These are phyloP conservation scores for Phytophthora rubi DNA, from an alignment of 352 stramenopile species.

Conservation along the genomic window DNA sequence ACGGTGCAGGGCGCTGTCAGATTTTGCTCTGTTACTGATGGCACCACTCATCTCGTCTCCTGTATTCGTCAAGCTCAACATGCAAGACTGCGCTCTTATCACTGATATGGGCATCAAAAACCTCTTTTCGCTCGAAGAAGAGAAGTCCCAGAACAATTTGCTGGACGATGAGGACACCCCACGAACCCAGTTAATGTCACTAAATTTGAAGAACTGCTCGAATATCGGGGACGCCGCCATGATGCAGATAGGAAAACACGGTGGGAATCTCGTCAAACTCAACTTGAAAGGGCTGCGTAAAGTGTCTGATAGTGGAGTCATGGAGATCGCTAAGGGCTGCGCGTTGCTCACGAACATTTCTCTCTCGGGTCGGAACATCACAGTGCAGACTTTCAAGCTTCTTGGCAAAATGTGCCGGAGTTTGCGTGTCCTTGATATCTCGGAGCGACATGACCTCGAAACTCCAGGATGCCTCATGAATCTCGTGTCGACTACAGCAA, in stretches of 20 bases:
- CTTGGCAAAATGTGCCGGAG: conserved; percentile 63
- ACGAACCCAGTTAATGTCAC: conserved; percentile 8
- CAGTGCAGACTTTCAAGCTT: conserved; percentile 50
- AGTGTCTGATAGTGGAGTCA: conserved; percentile 60
- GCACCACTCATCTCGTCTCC: conserved; percentile 41
- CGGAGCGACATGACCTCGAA: conserved; percentile 55
- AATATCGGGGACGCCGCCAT: conserved; percentile 57
- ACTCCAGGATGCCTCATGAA: conserved; percentile 49
- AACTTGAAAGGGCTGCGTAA: conserved; percentile 63
- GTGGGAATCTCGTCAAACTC: conserved; percentile 48
- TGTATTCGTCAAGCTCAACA: conserved; percentile 44
- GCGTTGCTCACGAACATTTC: conserved; percentile 44
- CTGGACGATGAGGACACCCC: conserved; percentile 28
- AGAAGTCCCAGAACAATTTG: conserved; percentile 9
- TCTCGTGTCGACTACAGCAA: conserved; percentile 26
- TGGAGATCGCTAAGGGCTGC: conserved; percentile 58
- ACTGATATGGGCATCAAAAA: conserved; percentile 56
- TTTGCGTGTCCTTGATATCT: conserved; percentile 51
- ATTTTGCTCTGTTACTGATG: conserved; percentile 67
- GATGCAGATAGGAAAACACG: conserved; percentile 38
- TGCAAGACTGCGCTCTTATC: conserved; percentile 56
- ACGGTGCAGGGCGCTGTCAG: conserved; percentile 55
- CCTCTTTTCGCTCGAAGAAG: conserved; percentile 45
- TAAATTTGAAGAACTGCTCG: conserved; percentile 70
- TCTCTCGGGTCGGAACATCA: conserved; percentile 61